Base-by-base conservation (phyloP, 2,329 filamentous ascomycete genomes). In the Curvularia sp. region DNA sequence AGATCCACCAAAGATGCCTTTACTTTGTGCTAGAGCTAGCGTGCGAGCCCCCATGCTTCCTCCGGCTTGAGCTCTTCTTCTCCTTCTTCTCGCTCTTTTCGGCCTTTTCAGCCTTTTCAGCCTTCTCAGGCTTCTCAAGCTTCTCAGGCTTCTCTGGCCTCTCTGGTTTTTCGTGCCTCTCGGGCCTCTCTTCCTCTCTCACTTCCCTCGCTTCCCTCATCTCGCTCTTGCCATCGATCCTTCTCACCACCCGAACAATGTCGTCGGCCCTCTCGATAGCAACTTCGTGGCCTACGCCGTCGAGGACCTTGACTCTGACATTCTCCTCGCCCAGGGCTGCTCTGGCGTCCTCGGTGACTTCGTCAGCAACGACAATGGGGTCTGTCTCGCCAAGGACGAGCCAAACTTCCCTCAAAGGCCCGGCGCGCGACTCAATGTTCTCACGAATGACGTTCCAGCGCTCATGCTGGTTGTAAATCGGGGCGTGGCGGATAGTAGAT, bases 311-410 rank as follows among this genome's bases (percentile, higher is more conserved):
- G 49, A 88, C 81, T 55, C 84, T 80, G 3, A 89, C 81, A 55
- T 88, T 86, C n/a, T 76, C 71, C 23, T 79, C 76, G 2, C 87
- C 87, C 21, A 92, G 74, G 13, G 83, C 82, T 10, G 77, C 77
- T 9, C 76, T 80, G 2, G 84, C 86, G 74, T 93, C 90, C 43
- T 85, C 82, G 1, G 84, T 77, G 23, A 88, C 77, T 77, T 93
- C 89, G 7, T 87, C 81, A 54, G 82, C 81, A n/a, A 87, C 77
- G 41, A 93, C 85, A 21, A 93, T 85, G 0, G 84, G 79, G 74
- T 95, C 91, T 43, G 81, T 80, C 58, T 83, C 82, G 0, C 89
- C 91, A 12, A 91, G 79, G 13, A 94, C 77, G 8, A 93, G 76
- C 42, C 90, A 78, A 9, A 92, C 82, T 68, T 85, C 86, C 28